Percentiles rank a stretch among this genome's conserved stretches.
Conservation (phyloP, 148 eudicot genomes). For the Vaccinium myrtillus region DNA sequence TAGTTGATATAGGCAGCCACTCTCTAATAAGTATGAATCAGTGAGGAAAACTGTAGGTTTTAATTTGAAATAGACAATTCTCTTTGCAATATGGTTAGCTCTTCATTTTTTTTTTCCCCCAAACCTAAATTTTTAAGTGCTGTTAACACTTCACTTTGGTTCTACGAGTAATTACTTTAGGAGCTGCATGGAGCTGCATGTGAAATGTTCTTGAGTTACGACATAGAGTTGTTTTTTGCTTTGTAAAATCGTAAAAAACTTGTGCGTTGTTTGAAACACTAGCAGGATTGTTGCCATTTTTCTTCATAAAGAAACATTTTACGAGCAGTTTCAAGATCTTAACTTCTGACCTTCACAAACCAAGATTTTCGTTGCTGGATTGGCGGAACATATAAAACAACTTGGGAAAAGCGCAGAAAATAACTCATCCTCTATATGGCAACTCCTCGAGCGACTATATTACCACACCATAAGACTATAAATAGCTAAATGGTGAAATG, state of each 20-base stretch:
- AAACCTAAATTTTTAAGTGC: not conserved
- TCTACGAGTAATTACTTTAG: not conserved
- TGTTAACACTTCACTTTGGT: not conserved
- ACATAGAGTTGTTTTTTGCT: not conserved
- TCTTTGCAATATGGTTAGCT: not conserved
- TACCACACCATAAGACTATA: too few species aligned
- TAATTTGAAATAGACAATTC: not conserved
- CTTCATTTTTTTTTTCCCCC: not conserved
- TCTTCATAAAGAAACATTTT: not conserved
- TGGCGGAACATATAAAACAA: not conserved
- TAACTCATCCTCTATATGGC: too few species aligned
- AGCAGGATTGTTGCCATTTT: not conserved
- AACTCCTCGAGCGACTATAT: too few species aligned
- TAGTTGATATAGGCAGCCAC: not conserved
- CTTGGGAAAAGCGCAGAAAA: not conserved
- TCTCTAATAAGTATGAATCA: not conserved
- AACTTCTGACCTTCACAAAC: not conserved
- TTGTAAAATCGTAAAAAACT: not conserved
- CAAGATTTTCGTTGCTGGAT: not conserved
- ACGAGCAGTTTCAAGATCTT: not conserved
- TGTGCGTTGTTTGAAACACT: not conserved
- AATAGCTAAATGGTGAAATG: not conserved
- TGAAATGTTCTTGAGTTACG: not conserved
- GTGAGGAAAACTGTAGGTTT: not conserved
- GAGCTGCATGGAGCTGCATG: constrained; percentile 7